Base-by-base conservation (phyloP, 2,329 filamentous ascomycete genomes). In the Fusarium foetens region DNA sequence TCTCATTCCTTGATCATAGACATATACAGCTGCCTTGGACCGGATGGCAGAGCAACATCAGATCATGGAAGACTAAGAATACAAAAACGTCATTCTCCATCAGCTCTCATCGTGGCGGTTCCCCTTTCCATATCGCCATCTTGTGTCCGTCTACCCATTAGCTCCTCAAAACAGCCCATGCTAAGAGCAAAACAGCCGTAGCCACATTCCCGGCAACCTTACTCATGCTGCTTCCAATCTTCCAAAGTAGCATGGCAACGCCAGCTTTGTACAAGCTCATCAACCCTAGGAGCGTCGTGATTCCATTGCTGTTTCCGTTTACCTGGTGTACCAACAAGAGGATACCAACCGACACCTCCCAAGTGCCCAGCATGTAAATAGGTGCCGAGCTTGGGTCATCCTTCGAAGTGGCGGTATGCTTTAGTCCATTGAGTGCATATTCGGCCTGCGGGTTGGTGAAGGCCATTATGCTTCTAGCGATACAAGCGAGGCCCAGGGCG, bases 391-490 rank as follows among this genome's bases (percentile, higher is more conserved):
- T 63, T 16, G 23, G n/a, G 38, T 67, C 31, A 3, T 23, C 16
- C 17, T 45, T 45, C 0, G 42, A 29, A 16, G 21, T 19, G 3
- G 29, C 5, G 2, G 25, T n/a, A 6, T 68, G 63, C 16, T 17
- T 36, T 1, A 68, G 23, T 8, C 63, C 65, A 12, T 68, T 68
- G 21, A 68, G 42, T 4, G 33, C 27, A 19, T 63, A 63, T 27
- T 68, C 65, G 3, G 38, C 63, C 10, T 68, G 63, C 9, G 65
- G 65, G 23, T 62, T 23, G 1, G 27, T 68, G 23, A 68, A 68
- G 5, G 65, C 48, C 49, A 68, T 55, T 5, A 53, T 27, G 42
- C 63, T 68, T 41, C 65, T 51, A 2, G n/a, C 12, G 13, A 68
- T 25, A n/a, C 55, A 68, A 10, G 27, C 42, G 5, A 68, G 8